Conservation (phyloP, 2,329 filamentous ascomycete species). For the Chaetothyriales sp. region DNA sequence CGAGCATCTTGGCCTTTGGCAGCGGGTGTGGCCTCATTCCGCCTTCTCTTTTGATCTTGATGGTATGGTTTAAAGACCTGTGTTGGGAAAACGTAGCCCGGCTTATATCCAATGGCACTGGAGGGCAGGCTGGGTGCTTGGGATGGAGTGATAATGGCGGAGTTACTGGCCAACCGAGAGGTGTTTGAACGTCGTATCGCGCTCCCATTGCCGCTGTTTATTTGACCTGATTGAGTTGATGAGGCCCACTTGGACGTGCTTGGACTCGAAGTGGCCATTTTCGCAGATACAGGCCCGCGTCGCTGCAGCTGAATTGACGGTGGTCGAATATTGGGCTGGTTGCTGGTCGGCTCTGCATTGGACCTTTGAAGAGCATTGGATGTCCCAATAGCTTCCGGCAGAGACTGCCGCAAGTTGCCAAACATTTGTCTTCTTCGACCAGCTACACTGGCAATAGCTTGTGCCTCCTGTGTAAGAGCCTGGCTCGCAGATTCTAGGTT, state of each 20-base stretch:
- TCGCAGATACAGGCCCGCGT: not conserved
- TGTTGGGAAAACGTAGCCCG: conserved; percentile 39
- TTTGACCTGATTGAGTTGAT: not conserved
- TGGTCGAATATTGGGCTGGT: not conserved
- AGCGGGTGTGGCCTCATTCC: conserved; percentile 24
- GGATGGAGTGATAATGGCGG: not conserved
- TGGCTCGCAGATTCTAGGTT: not conserved
- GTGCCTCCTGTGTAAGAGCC: not conserved
- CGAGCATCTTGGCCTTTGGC: conserved; percentile 12
- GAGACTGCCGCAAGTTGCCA: not conserved
- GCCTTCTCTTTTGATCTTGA: conserved; percentile 32
- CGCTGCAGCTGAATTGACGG: not conserved
- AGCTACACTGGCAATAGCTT: not conserved
- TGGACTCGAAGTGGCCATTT: not conserved
- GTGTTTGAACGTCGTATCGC: too few relatives aligned
- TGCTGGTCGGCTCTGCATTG: not conserved
- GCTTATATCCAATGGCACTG: conserved; percentile 6
- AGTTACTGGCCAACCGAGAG: not conserved
- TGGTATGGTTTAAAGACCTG: conserved; percentile 42
- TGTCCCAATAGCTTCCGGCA: not conserved
- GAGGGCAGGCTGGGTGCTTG: not conserved
- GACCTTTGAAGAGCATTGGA: not conserved
- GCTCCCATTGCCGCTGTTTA: too few relatives aligned
- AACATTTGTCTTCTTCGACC: not conserved
- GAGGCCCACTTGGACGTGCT: not conserved